Evolutionary conservation across 352 stramenopile genomes (phyloP), one percentile per base, ranked within the genome.

Genomic region (Globisporangium perplexum): DNA sequence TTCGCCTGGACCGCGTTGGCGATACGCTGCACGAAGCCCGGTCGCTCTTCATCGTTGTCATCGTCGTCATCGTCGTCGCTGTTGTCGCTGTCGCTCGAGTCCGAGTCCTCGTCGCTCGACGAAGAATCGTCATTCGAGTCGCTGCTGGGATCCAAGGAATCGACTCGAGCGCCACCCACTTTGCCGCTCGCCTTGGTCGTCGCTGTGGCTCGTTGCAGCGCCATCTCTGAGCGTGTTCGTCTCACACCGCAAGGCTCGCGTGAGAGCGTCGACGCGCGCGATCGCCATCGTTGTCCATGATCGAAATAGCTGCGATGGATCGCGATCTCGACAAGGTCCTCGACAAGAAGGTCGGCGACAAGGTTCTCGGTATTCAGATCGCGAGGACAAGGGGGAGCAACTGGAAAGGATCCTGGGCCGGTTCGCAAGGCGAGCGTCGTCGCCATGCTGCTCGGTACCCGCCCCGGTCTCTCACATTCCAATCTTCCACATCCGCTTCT

Each of bases 31-130:
- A 50, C 59, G 43, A 62, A 66, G 31, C 26, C 30, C 39, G 10
- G 42, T 47, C 8, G 46, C 4, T 77, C 66, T 58, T 72, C 57
- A 6, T 78, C 68, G 39, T 82, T 64, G 42, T 53, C 59, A 51
- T 35, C 57, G 39, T 82, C 66, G 42, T 53, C 59, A 51, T 35
- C 57, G 30, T 60, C 60, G 28, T 65, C 53, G 8, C 55, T 57
- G 42, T 30, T 5, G 38, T 56, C 44, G 44, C 23, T 31, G 12
- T n/a, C 7, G 10, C 11, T 14, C 4, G 11, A 36, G 31, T n/a
- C 22, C 23, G 53, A 59, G 11, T 23, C 24, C 10, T 62, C 59
- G 24, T 70, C 59, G 26, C 48, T 51, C 11, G 12, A 36, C 31
- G 31, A 12, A 10, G 31, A 36, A 36, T 36, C 31, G 23, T 65